Base-by-base conservation (phyloP, 2,329 filamentous ascomycete genomes). In the Colletotrichum truncatum region DNA sequence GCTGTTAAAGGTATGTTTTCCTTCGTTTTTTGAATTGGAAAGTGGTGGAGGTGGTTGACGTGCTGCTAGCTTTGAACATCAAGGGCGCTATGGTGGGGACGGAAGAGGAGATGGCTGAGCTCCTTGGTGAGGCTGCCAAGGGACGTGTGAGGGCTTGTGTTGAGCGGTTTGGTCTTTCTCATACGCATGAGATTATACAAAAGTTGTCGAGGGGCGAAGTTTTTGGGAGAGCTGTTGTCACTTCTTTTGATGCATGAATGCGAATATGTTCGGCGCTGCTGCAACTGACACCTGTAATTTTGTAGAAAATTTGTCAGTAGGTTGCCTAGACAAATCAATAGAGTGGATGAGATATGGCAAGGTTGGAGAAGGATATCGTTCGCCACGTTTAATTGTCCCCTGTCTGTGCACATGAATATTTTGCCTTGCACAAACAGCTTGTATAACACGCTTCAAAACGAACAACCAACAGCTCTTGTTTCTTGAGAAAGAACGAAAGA, bases 21-120 rank as follows among this genome's bases (percentile, higher is more conserved):
- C 2, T 8, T 2, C 3, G 14, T 11, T 1, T 11, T 16, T 3
- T 16, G 0, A 6, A 0, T 41, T n/a, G n/a, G n/a, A n/a, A n/a
- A 10, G 9, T 2, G n/a, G 5, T 12, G 0, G 12, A 1, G 9
- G 16, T 48, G 0, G 8, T 6, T 58, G 4, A 43, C 16, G 11
- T 7, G 5, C 16, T 3, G 6, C 9, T 6, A 65, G 61, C 65
- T 34, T 45, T 67, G 3, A 67, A 55, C 6, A 48, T 67, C 54
- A 67, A 56, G 23, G 65, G 64, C 1, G 61, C 51, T n/a, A 60
- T 67, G 54, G 59, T 63, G 0, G 59, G 59, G 0, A 56, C 59
- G 0, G 59, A 63, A 26, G 23, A 28, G 11, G 30, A 63, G 3
- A 63, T 63, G 52, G 3, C 21, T 8, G 59, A 63, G 59, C 21